A percentile compares a stretch with the other conserved stretches of the same genome.
Evolutionary conservation across 2,329 filamentous ascomycete species (phyloP).

Genomic region (Cytospora mali): DNA sequence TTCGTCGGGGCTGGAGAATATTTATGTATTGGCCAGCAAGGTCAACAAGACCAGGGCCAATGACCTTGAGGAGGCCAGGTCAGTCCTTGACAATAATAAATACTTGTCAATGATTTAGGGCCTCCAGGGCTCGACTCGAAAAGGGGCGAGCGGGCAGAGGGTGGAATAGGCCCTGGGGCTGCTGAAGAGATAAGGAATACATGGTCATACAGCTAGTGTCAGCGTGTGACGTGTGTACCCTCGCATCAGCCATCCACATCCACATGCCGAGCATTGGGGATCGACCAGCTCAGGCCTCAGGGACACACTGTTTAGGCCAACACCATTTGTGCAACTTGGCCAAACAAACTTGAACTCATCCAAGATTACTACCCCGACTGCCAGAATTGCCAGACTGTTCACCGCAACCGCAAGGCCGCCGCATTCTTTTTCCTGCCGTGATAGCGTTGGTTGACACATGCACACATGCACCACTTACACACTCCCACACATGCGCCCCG

Average conservation of each 20-base stretch:
- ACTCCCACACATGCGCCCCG: conserved; percentile 12
- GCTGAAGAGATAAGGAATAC: background rate
- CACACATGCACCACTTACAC: conserved; percentile 5
- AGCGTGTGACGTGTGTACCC: background rate
- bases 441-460: conserved; percentile 20
- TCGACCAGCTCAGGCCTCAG: background rate
- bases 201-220: background rate
- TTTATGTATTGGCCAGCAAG: background rate
- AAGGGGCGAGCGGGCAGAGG: background rate
- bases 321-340: background rate
- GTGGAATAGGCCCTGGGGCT: background rate
- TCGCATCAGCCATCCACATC: background rate
- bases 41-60: too few species aligned
- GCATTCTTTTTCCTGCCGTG: conserved; percentile 8
- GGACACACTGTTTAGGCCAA: background rate
- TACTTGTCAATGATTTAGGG: background rate
- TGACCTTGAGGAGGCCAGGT: background rate
- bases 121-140: too few species aligned
- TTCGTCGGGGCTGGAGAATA: background rate
- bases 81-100: background rate
- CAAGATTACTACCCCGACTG: too few species aligned
- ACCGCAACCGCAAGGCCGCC: conserved; percentile 9
- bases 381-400: too few species aligned
- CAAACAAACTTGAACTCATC: background rate
- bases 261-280: background rate